These are phyloP conservation scores for Colletotrichum orchidophilum DNA, from an alignment of 2,329 filamentous ascomycete genomes.

Conservation along the genomic window DNA sequence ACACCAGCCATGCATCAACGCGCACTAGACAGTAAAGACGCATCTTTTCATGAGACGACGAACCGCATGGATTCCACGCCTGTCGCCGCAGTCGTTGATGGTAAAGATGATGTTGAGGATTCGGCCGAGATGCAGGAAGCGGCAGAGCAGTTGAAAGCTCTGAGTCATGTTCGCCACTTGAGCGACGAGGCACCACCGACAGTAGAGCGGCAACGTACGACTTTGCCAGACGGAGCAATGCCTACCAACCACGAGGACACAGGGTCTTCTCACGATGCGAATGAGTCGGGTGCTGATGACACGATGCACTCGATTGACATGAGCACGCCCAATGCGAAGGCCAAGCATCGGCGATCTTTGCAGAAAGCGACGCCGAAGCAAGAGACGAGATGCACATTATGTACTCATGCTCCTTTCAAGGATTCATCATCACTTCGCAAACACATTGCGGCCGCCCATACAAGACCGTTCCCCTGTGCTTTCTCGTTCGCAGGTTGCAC, in stretches of 20 bases:
- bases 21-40: constrained; percentile 30
- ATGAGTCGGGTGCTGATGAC: constrained; percentile 53
- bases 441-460: constrained; percentile 74
- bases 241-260: constrained; percentile 51
- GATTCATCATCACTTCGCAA: constrained; percentile 73
- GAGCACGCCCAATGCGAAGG: constrained; percentile 46
- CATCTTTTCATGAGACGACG: constrained; percentile 22
- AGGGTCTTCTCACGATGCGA: constrained; percentile 50
- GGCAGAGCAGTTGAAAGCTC: constrained; percentile 71
- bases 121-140: constrained; percentile 77
- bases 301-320: constrained; percentile 45
- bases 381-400: constrained; percentile 69
- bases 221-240: constrained; percentile 49
- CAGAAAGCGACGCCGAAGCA: constrained; percentile 61
- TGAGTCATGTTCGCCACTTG: constrained; percentile 66
- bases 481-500: constrained; percentile 85
- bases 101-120: constrained; percentile 64
- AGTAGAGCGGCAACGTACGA: constrained; percentile 47
- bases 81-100: constrained; percentile 39
- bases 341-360: constrained; percentile 58
- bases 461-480: constrained; percentile 82
- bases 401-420: constrained; percentile 72
- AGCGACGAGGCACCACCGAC: constrained; percentile 43
- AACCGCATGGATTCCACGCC: constrained; percentile 18
- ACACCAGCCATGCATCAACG: constrained; percentile 42